Evolutionary conservation across 2,329 filamentous ascomycete genomes (phyloP).

Genomic region (Bipolaris victoriae): DNA sequence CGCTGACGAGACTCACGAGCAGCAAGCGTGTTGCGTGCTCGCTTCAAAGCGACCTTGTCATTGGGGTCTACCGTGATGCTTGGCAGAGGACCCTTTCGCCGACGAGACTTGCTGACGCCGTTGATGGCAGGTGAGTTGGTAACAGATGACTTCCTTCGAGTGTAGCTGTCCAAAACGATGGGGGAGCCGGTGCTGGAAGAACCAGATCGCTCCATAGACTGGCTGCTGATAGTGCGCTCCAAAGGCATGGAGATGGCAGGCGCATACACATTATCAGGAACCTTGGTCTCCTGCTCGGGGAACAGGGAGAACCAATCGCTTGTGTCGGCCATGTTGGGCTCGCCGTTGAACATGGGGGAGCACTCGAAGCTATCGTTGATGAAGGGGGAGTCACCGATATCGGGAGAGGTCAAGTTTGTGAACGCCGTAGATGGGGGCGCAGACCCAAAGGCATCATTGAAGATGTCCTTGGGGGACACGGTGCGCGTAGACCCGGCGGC

Average conservation of each 20-base stretch:
- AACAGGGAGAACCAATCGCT: conserved; percentile 76
- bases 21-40: conserved; percentile 89
- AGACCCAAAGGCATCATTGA: conserved; percentile 73
- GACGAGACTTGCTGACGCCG: conserved; percentile 71
- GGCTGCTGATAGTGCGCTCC: conserved; percentile 51
- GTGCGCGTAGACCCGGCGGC: conserved; percentile 58
- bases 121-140: conserved; percentile 63
- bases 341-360: conserved; percentile 73
- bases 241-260: conserved; percentile 42
- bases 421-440: conserved; percentile 82
- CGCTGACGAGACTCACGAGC: conserved; percentile 91
- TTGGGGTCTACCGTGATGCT: conserved; percentile 76
- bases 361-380: conserved; percentile 74
- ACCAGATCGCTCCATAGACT: conserved; percentile 45
- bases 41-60: conserved; percentile 85
- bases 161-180: conserved; percentile 43
- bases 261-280: conserved; percentile 31
- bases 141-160: conserved; percentile 51
- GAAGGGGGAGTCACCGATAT: conserved; percentile 78
- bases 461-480: conserved; percentile 82
- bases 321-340: conserved; percentile 62
- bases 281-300: conserved; percentile 56
- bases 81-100: conserved; percentile 80
- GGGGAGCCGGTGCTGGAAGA: conserved; percentile 47
- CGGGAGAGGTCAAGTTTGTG: conserved; percentile 83